Evolutionary conservation across 1,284 basidiomycete genomes (phyloP).

Genomic region (Ustilago cynodontis): DNA sequence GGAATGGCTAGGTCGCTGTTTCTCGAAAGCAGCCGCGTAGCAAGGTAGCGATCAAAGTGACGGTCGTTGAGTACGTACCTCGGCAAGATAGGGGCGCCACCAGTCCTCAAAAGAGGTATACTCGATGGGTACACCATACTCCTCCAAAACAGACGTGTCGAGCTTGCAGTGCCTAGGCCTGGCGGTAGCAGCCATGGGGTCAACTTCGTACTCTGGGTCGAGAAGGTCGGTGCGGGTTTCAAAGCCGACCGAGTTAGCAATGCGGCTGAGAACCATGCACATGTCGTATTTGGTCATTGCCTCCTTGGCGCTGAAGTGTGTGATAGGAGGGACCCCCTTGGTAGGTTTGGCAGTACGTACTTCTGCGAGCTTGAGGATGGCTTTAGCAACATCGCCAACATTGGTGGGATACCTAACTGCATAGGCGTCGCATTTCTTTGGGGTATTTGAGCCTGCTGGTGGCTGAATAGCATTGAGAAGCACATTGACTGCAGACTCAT

Average conservation of each 20-base stretch:
- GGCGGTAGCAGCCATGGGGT: slow-evolving; percentile 61
- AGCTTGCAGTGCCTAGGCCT: slow-evolving; percentile 66
- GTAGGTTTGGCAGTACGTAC: slow-evolving; percentile 22
- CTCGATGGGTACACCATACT: slow-evolving; percentile 55
- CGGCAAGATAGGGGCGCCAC: slow-evolving; percentile 60
- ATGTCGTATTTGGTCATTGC: slow-evolving; percentile 74
- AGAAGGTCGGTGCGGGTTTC: slow-evolving; percentile 56
- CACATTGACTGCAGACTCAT: slow-evolving; percentile 67
- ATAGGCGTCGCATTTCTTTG: slow-evolving; percentile 64
- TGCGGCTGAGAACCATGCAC: slow-evolving; percentile 62
- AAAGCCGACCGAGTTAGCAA: slow-evolving; percentile 55
- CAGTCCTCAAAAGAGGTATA: slow-evolving; percentile 63
- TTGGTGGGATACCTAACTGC: slow-evolving; percentile 73
- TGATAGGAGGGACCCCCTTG: slow-evolving; percentile 57
- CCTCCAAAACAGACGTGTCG: slow-evolving; percentile 52
- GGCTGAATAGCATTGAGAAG: slow-evolving; percentile 58
- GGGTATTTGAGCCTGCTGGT: slow-evolving; percentile 8
- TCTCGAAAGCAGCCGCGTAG: not conserved
- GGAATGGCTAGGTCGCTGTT: not conserved
- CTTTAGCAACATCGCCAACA: slow-evolving; percentile 72
- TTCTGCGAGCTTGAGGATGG: slow-evolving; percentile 70
- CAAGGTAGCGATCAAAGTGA: not conserved
- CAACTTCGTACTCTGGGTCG: slow-evolving; percentile 63
- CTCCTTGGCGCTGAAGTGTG: slow-evolving; percentile 72
- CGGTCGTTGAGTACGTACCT: slow-evolving; percentile 32